Evolutionary conservation across 495 filamentous ascomycete genomes (phyloP), one percentile per base, ranked within the genome.

Genomic region (Penicillium verhagenii): DNA sequence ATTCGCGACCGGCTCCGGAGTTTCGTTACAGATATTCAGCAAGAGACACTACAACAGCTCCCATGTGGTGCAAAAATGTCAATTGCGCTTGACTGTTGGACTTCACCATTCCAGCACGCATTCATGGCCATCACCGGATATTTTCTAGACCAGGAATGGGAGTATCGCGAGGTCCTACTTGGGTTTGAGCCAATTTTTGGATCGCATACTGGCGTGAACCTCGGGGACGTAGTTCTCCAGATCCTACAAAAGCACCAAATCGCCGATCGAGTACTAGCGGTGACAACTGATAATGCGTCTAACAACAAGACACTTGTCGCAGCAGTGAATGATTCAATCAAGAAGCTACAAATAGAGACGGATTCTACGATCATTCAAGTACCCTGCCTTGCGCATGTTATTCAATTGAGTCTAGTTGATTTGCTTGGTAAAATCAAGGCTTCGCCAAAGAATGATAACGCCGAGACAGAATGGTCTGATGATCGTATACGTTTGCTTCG

Each of bases 91-190:
- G 28, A 61, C 20, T 61, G 18, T 45, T 65, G 26, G 61, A 64
- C 37, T 3, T 59, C 45, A 1, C 48, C 45, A n/a, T 58, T 58
- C 52, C 26, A 10, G 0, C 37, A 58, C 25, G 35, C 50, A 19
- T 67, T 67, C 57, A 67, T 67, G 13, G 54, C 53, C 3, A 50
- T 61, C 2, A 63, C 53, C n/a, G 42, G 60, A 25, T 67, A 63
- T 21, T 63, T 62, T 21, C 24, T 66, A 35, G 31, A 66, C 39
- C 0, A 20, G 1, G 46, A 66, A 18, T 66, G 31, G 63, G 52
- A 52, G 10, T 67, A 67, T 21, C 47, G 18, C 10, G 50, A 62
- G 56, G 13, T 61, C 3, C 38, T 67, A 7, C 57, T 67, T 58
- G 42, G 59, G 1, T 67, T 67, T 52, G 31, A 67, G 19, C 57